Evolutionary conservation across 179 eudicot genomes (phyloP).

Genomic region (Patellifolia procumbens): DNA sequence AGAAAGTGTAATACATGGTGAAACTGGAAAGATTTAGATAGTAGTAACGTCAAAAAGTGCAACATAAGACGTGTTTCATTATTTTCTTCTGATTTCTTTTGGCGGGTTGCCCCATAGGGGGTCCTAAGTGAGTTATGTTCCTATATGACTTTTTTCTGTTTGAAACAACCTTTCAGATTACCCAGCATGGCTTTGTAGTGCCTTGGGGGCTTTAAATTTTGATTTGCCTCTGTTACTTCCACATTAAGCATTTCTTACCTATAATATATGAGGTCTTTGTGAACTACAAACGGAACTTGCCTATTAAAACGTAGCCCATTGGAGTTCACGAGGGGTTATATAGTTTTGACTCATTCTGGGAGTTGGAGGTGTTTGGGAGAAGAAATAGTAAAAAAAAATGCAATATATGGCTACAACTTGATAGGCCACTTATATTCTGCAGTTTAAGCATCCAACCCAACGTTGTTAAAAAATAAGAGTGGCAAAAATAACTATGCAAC

Average conservation of each 20-base stretch:
- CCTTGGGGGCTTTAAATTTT: background rate
- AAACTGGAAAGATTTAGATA: no score
- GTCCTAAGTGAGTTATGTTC: no score
- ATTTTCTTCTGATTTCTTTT: no score
- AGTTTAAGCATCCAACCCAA: background rate
- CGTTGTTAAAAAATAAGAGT: background rate
- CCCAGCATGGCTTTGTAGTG: background rate
- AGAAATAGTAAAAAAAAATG: background rate
- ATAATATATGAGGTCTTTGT: background rate
- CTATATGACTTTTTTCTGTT: background rate
- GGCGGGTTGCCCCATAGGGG: no score
- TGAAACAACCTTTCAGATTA: background rate
- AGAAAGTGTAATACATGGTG: no score
- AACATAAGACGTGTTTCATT: no score
- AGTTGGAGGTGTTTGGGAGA: background rate
- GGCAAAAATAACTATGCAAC: background rate
- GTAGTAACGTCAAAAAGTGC: no score
- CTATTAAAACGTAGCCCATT: background rate
- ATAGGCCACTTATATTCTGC: background rate
- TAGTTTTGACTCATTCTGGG: background rate
- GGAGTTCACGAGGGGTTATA: background rate
- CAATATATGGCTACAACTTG: background rate
- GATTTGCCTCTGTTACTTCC: background rate
- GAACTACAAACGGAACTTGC: background rate
- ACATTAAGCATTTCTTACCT: background rate